phyloP scores from a whole-genome alignment of 306 rosid species.

The cucumber (Cucumis sativus) region Cucumber_9930_V3 NC_026657.2:29232001-29232500 shows the following conservation, averaged over 20 bases:
- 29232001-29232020: not conserved
- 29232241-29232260: conserved; percentile 19
- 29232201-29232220: conserved; percentile 9
- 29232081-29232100: conserved; percentile 49
- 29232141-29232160: conserved; percentile 65
- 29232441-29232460: not conserved
- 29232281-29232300: not conserved
- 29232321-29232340: conserved; percentile 49
- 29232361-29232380: not conserved
- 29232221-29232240: conserved; percentile 27
- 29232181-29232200: conserved; percentile 38
- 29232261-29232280: conserved; percentile 16
- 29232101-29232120: conserved; percentile 45
- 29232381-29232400: not conserved
- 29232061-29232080: conserved; percentile 21
- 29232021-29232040: conserved; percentile 16
- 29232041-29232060: conserved; percentile 62
- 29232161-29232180: conserved; percentile 66
- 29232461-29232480: not conserved
- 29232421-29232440: not conserved
- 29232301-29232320: conserved; percentile 9
- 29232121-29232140: conserved; percentile 55
- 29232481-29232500: not conserved
- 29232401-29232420: too few relatives aligned
- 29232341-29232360: conserved; percentile 72